Percentiles rank a stretch among this genome's conserved stretches.
These are phyloP conservation scores for Echium plantagineum DNA, from an alignment of 257 asterid genomes.

Conservation along the genomic window DNA sequence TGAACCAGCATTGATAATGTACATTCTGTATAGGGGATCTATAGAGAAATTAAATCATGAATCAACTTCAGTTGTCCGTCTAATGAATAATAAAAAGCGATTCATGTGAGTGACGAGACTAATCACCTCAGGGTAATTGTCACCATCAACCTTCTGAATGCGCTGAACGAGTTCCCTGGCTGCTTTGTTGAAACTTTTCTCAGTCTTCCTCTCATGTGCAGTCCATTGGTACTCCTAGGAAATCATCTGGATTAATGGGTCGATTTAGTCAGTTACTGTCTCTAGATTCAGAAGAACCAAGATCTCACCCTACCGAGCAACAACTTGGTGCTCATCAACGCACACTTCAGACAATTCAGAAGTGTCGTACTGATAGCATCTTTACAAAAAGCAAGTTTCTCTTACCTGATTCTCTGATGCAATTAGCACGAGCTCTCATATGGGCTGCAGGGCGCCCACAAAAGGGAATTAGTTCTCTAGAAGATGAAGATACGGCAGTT, in stretches of 20 bases:
- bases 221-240: slow-evolving; percentile 75
- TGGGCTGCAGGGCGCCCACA: slow-evolving; percentile 94
- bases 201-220: slow-evolving; percentile 69
- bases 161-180: slow-evolving; percentile 88
- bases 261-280: slow-evolving; percentile 91
- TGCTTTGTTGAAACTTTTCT: slow-evolving; percentile 67
- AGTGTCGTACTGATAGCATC: slow-evolving; percentile 85
- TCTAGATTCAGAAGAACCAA: slow-evolving; percentile 85
- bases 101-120: neutral
- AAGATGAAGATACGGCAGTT: slow-evolving; percentile 93
- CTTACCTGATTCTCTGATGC: slow-evolving; percentile 67
- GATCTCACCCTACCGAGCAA: slow-evolving; percentile 90
- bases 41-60: neutral
- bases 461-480: slow-evolving; percentile 75
- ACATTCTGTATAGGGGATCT: slow-evolving; percentile 92
- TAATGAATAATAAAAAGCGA: neutral
- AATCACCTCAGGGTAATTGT: slow-evolving; percentile 87
- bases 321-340: slow-evolving; percentile 97
- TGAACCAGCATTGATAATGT: slow-evolving; percentile 89
- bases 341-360: slow-evolving; percentile 87
- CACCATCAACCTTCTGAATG: slow-evolving; percentile 84
- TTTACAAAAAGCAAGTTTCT: slow-evolving; percentile 90
- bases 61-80: neutral
- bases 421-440: slow-evolving; percentile 86
- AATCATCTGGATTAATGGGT: slow-evolving; percentile 94